phyloP scores from a whole-genome alignment of 2,329 filamentous ascomycete species.

The Stenocarpella maydis region DNA sequence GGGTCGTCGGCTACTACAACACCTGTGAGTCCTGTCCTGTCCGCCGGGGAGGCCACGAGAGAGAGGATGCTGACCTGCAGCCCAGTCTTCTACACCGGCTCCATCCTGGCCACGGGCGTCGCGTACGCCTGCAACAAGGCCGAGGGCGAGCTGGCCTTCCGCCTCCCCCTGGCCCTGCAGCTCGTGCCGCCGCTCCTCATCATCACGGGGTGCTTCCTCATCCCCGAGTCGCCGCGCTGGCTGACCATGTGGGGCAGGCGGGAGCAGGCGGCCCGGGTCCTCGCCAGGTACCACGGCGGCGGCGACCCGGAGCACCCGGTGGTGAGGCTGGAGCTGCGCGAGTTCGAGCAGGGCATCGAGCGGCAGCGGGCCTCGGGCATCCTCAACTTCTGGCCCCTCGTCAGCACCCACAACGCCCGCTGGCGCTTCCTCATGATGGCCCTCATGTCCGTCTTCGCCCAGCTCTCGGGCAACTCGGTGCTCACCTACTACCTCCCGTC shows the following conservation, averaged over 20 bases:
- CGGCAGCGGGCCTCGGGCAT: conserved; percentile 37
- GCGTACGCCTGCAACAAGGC: conserved; percentile 35
- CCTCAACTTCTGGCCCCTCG: conserved; percentile 43
- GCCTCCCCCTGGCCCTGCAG: conserved; percentile 50
- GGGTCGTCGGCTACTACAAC: conserved; percentile 51
- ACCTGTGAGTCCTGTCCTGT: conserved; percentile 45
- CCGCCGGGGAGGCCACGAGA: too few species aligned
- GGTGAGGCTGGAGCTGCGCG: conserved; percentile 50
- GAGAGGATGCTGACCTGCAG: not conserved
- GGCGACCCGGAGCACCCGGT: conserved; percentile 45
- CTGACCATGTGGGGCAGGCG: conserved; percentile 48
- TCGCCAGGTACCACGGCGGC: conserved; percentile 47
- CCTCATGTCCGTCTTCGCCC: conserved; percentile 30
- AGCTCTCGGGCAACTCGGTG: conserved; percentile 31
- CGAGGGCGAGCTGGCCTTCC: conserved; percentile 40
- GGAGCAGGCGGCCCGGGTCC: conserved; percentile 46
- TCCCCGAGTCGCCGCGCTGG: conserved; percentile 54
- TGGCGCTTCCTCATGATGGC: conserved; percentile 38
- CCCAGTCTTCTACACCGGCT: conserved; percentile 45
- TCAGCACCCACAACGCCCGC: conserved; percentile 38
- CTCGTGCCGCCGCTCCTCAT: conserved; percentile 49
- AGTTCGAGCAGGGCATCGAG: conserved; percentile 51
- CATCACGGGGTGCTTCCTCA: conserved; percentile 44
- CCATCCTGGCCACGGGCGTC: conserved; percentile 57
- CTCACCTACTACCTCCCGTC: conserved; percentile 36